Conservation (phyloP, 176 grass and related monocot species). For the Dactylis glomerata region DNA sequence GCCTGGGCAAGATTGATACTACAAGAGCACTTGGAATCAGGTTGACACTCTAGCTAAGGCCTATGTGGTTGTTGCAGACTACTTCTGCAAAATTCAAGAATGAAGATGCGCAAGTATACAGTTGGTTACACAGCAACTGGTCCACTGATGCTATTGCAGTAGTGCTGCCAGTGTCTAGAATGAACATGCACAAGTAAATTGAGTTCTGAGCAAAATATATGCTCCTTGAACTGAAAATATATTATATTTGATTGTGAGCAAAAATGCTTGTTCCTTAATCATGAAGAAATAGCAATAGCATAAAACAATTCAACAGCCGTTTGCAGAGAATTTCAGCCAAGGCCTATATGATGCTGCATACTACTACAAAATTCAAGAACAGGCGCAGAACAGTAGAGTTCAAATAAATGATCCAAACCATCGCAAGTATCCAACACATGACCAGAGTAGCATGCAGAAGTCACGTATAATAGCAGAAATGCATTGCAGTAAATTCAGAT, state of each 20-base stretch:
- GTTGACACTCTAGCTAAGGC: neutral
- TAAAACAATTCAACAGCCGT: neutral
- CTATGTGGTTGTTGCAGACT: neutral
- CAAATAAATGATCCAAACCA: neutral
- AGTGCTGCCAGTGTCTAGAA: neutral
- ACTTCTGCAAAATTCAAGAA: neutral
- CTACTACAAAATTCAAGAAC: neutral
- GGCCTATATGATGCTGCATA: neutral
- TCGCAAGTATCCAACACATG: neutral
- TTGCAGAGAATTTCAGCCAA: neutral
- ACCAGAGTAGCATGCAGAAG: neutral
- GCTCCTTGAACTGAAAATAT: neutral
- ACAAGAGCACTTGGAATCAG: neutral
- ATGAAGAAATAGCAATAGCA: neutral
- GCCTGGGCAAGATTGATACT: neutral
- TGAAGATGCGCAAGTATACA: neutral
- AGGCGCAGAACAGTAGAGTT: neutral
- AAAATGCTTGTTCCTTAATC: neutral
- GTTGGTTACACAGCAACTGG: no score
- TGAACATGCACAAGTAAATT: neutral
- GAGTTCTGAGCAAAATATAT: neutral
- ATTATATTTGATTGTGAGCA: neutral
- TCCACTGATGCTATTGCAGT: no score
- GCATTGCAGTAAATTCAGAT: neutral
- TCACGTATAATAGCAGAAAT: neutral